A percentile compares a stretch with the other conserved stretches of the same genome.
Conservation (phyloP, 2,329 filamentous ascomycete genomes). For the Polychaeton citri region DNA sequence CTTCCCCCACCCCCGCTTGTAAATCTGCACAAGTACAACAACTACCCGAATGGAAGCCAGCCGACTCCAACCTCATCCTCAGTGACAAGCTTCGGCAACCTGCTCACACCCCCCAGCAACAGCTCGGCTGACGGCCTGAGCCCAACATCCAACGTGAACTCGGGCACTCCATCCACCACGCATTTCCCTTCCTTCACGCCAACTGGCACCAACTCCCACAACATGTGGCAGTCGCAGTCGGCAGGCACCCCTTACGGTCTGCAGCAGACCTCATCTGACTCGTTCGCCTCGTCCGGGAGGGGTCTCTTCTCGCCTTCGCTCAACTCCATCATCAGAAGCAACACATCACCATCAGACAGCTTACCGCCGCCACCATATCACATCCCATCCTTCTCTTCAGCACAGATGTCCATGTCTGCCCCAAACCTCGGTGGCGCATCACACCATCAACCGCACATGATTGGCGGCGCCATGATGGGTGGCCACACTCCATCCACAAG, state of each 20-base stretch:
- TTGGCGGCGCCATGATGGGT: constrained; percentile 32
- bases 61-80: constrained; percentile 31
- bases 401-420: constrained; percentile 43
- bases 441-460: constrained; percentile 28
- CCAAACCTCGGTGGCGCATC: not conserved
- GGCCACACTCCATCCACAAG: constrained; percentile 23
- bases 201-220: constrained; percentile 40
- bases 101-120: constrained; percentile 50
- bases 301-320: constrained; percentile 41
- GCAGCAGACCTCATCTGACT: constrained; percentile 24
- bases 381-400: constrained; percentile 48
- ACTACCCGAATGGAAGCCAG: constrained; percentile 27
- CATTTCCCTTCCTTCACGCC: constrained; percentile 45
- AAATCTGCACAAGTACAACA: constrained; percentile 36
- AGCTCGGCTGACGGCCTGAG: constrained; percentile 48
- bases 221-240: constrained; percentile 42
- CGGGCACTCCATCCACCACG: constrained; percentile 46
- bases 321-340: constrained; percentile 38
- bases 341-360: constrained; percentile 46
- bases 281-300: not conserved
- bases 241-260: constrained; percentile 24
- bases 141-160: constrained; percentile 49
- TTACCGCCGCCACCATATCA: constrained; percentile 56
- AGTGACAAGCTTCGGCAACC: constrained; percentile 43
- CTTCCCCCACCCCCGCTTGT: constrained; percentile 49